These are phyloP conservation scores for Diphasiastrum complanatum DNA, from an alignment of 83 land plant genomes.

Conservation along the genomic window DNA sequence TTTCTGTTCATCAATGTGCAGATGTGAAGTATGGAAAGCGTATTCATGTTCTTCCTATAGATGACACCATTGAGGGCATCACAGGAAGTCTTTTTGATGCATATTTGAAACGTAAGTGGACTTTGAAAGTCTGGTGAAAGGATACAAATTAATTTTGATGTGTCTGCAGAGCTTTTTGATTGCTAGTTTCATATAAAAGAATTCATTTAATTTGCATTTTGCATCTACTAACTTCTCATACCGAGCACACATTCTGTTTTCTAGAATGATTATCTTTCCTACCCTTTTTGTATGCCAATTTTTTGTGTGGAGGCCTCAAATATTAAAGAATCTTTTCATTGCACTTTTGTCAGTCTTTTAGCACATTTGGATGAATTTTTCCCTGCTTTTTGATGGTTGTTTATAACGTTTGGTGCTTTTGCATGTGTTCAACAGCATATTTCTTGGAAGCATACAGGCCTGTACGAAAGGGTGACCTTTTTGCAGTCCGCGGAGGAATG, in stretches of 20 bases:
- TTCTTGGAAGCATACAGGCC: constrained; percentile 24
- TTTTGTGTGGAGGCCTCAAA: no score
- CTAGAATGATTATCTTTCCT: no score
- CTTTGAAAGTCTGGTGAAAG: background rate
- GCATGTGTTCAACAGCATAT: constrained; percentile 5
- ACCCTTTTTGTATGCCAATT: no score
- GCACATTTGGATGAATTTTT: no score
- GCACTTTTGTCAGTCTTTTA: no score
- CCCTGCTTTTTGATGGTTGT: no score
- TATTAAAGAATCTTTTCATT: no score
- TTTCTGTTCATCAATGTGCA: constrained; percentile 20
- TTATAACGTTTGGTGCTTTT: background rate
- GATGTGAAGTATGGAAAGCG: constrained; percentile 28
- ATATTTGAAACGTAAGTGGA: constrained; percentile 12
- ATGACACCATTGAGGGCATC: constrained; percentile 20
- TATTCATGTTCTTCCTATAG: constrained; percentile 21
- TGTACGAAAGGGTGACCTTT: constrained; percentile 19
- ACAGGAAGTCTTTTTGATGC: constrained; percentile 25
- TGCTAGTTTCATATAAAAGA: background rate
- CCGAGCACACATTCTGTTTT: no score
- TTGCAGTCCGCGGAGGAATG: constrained; percentile 22
- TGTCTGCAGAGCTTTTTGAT: background rate
- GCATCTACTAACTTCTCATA: background rate
- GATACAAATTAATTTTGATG: background rate
- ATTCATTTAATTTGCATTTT: background rate